Evolutionary conservation across 129 eudicot genomes (phyloP).

Genomic region (Centella asiatica): DNA sequence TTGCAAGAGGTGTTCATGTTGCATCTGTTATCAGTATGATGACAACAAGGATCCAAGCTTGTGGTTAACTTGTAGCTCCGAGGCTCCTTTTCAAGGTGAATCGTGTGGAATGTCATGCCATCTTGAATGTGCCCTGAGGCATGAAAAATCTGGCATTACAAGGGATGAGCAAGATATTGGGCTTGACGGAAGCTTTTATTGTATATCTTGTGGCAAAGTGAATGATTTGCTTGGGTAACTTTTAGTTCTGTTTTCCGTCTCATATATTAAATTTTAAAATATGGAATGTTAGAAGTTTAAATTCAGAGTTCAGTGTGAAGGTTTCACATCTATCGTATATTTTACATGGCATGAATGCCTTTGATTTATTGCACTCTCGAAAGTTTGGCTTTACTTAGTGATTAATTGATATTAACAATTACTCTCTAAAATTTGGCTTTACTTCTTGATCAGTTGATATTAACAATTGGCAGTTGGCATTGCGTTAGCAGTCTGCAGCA

Average conservation of each 20-base stretch:
- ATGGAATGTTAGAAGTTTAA: no score
- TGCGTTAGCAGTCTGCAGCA: no score
- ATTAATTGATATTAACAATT: no score
- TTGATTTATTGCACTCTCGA: no score
- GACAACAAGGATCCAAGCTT: constrained; percentile 92
- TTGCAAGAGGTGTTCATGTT: constrained; percentile 91
- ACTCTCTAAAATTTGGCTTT: no score
- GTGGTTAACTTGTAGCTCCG: constrained; percentile 77
- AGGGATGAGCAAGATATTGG: constrained; percentile 37
- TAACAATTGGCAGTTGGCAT: no score
- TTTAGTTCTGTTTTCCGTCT: not conserved
- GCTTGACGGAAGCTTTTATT: constrained; percentile 68
- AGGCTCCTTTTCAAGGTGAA: constrained; percentile 58
- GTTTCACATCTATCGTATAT: no score
- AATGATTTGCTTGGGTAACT: constrained; percentile 79
- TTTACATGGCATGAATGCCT: no score
- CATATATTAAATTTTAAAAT: not conserved
- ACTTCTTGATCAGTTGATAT: no score
- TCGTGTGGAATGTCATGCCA: constrained; percentile 80
- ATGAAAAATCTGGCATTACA: constrained; percentile 55
- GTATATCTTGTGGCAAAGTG: constrained; percentile 77
- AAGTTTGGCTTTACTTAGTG: no score
- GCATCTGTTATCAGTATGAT: constrained; percentile 68
- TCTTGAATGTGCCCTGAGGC: constrained; percentile 66
- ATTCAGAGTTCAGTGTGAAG: no score